phyloP scores from a whole-genome alignment of 2,329 filamentous ascomycete species.

The Corniculantispora saksenae region DNA sequence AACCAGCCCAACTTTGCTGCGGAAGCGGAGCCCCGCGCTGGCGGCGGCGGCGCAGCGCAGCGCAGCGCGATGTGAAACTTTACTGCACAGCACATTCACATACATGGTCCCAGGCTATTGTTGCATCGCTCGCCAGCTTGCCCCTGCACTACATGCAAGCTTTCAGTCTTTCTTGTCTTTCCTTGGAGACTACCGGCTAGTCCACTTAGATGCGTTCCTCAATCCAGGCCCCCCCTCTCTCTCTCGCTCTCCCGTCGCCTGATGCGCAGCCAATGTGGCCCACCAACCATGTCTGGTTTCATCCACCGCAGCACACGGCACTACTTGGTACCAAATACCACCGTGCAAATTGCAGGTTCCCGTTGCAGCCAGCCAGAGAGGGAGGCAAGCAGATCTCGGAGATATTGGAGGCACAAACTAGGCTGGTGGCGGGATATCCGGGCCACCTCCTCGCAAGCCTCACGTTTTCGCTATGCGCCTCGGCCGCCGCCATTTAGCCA shows the following conservation, averaged over 20 bases:
- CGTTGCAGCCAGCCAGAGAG: constrained; percentile 2
- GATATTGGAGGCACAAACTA: background rate
- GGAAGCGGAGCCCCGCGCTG: constrained; percentile 12
- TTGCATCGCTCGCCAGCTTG: too few relatives aligned
- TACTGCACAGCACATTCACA: background rate
- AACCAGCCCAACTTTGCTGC: background rate
- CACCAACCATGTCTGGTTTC: constrained; percentile 2
- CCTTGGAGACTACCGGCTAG: too few relatives aligned
- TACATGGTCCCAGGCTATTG: background rate
- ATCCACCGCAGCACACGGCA: background rate
- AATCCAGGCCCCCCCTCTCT: too few relatives aligned
- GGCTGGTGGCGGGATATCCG: background rate
- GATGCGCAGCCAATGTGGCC: constrained; percentile 1
- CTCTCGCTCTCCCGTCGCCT: constrained; percentile 6
- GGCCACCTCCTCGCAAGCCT: background rate
- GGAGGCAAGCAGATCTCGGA: constrained; percentile 3
- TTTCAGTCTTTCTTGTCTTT: too few relatives aligned
- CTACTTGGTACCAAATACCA: background rate
- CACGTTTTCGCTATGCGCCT: background rate
- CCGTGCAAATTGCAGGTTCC: too few relatives aligned
- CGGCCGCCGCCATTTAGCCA: background rate
- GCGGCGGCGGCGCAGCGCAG: background rate
- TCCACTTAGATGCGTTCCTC: too few relatives aligned
- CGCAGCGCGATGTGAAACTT: background rate
- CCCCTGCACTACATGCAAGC: too few relatives aligned